These are phyloP conservation scores for Filosporella fistucella DNA, from an alignment of 495 filamentous ascomycete genomes.

Conservation along the genomic window DNA sequence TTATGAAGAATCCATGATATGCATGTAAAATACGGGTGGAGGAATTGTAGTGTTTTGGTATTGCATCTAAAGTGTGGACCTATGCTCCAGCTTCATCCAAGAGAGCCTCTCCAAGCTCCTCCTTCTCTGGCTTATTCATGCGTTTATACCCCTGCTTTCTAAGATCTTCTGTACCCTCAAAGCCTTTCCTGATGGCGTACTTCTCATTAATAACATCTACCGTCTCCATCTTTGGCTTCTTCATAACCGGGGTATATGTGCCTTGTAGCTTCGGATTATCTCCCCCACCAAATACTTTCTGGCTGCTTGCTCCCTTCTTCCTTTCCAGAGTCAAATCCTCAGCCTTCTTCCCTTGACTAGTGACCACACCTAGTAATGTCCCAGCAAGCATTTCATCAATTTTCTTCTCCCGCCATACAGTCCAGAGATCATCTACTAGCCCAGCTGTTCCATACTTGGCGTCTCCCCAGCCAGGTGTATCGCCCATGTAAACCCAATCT, in stretches of 20 bases:
- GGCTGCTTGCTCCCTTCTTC: conserved; percentile 30
- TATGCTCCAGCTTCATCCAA: too few relatives aligned
- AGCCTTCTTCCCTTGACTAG: conserved; percentile 41
- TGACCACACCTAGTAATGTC: conserved; percentile 58
- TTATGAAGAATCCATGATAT: not conserved
- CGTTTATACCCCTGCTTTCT: conserved; percentile 26
- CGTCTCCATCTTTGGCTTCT: conserved; percentile 56
- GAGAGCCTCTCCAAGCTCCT: conserved; percentile 21
- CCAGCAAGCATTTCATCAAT: conserved; percentile 81
- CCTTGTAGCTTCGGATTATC: conserved; percentile 55
- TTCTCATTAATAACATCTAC: conserved; percentile 72
- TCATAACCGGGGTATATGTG: conserved; percentile 65
- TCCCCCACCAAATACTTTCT: conserved; percentile 70
- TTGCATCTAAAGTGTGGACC: too few relatives aligned
- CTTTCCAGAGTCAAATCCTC: conserved; percentile 1
- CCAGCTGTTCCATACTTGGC: conserved; percentile 61
- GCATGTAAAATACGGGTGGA: not conserved
- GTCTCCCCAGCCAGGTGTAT: conserved; percentile 31
- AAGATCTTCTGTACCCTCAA: conserved; percentile 39
- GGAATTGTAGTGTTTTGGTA: too few relatives aligned
- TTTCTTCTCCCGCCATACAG: conserved; percentile 74
- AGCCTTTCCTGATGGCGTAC: conserved; percentile 70
- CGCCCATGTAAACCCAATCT: conserved; percentile 64
- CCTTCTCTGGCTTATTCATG: conserved; percentile 25
- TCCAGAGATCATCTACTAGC: conserved; percentile 72